Evolutionary conservation across 495 filamentous ascomycete species (phyloP), one percentile per base, ranked within the genome.

Genomic region (Aspergillus conjunctus): DNA sequence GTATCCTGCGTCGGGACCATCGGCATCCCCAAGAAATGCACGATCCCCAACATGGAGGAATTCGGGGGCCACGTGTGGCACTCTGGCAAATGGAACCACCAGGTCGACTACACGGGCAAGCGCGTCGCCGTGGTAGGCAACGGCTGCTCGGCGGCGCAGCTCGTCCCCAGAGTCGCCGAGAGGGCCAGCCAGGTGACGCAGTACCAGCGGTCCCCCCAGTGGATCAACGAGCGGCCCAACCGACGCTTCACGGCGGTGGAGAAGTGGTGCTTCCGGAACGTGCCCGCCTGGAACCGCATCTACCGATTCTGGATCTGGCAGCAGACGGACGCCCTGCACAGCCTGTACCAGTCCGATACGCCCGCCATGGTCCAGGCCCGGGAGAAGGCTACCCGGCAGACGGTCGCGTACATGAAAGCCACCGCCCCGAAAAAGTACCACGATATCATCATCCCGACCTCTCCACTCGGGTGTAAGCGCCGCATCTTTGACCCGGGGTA

Each of bases 391-490:
- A 37, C 34, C 8, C 8, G 14, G 3, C 9, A 8, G 9, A 9
- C 34, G 14, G 14, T 37, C 34, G 34, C 8, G 9, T 37, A 37
- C 3, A 37, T 37, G 9, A 37, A 37, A 14, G 9, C 8, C 8
- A 37, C 8, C 3, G 8, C 34, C 1, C 34, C 34, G 1, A 37
- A 37, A 3, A 37, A 37, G 34, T 37, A 37, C 3, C 34, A 83
- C 54, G 73, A 85, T 18, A 77, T 84, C 7, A 61, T 87, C 0
- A 78, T 79, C 6, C 84, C 84, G 6, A 70, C 85, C 51, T 86
- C 82, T 51, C 70, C 75, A 2, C 62, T 86, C 17, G 81, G 79
- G 17, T 87, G 84, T 69, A 87, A 87, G 57, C 69, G 81, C 31
- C 64, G 79, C 0, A 73, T 87, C 46, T 79, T 79, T 52, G 85